These are phyloP conservation scores for Sclerotinia minor DNA, from an alignment of 2,329 filamentous ascomycete species.

Conservation along the genomic window DNA sequence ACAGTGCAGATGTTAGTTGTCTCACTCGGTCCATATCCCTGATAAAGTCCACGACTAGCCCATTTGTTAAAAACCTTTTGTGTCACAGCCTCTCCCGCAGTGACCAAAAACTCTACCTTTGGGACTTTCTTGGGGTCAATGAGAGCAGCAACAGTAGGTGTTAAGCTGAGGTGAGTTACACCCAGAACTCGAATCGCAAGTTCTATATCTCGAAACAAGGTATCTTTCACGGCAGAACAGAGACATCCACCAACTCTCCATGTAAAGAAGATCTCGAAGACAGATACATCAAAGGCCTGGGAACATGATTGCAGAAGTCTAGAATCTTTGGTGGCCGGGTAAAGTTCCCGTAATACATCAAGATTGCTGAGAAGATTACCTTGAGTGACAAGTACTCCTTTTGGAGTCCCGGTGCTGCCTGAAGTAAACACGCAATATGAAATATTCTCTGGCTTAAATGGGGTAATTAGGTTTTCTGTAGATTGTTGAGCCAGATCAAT, in stretches of 20 bases:
- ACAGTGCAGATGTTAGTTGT: constrained; percentile 87
- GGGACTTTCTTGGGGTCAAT: constrained; percentile 69
- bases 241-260: constrained; percentile 78
- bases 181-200: constrained; percentile 59
- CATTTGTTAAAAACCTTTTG: constrained; percentile 69
- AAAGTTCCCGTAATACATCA: constrained; percentile 63
- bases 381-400: constrained; percentile 77
- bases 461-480: constrained; percentile 29
- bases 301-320: constrained; percentile 81
- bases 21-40: constrained; percentile 84
- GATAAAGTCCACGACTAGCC: constrained; percentile 66
- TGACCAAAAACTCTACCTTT: constrained; percentile 71
- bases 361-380: constrained; percentile 76
- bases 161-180: constrained; percentile 81
- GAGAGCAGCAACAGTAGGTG: constrained; percentile 80
- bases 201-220: constrained; percentile 72
- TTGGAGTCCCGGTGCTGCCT: constrained; percentile 74
- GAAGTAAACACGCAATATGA: constrained; percentile 83
- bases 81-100: constrained; percentile 78
- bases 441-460: constrained; percentile 41
- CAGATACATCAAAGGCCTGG: constrained; percentile 82
- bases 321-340: constrained; percentile 52
- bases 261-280: constrained; percentile 87
- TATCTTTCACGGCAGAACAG: constrained; percentile 73
- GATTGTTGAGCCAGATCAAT: constrained; percentile 31